A percentile compares a stretch with the other conserved stretches of the same genome.
Evolutionary conservation across 2,329 filamentous ascomycete species (phyloP).

Genomic region (Pyricularia pennisetigena): DNA sequence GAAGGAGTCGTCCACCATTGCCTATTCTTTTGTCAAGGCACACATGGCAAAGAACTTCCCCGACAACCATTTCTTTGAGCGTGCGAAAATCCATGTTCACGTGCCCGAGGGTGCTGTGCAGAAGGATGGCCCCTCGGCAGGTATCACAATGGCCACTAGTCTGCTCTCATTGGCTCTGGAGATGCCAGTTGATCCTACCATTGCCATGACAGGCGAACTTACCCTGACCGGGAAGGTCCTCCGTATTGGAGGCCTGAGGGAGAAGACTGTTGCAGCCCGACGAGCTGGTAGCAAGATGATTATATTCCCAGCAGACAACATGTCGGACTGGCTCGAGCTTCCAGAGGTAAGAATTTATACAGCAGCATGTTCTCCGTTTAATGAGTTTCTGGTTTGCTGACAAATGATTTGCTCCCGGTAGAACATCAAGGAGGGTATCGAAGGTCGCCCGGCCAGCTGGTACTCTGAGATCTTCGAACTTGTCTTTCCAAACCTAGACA

Average conservation of each 20-base stretch:
- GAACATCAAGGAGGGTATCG: conserved; percentile 97
- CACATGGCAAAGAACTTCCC: conserved; percentile 77
- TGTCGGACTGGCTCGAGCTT: conserved; percentile 94
- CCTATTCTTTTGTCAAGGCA: conserved; percentile 91
- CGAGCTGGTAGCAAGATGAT: conserved; percentile 87
- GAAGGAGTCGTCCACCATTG: conserved; percentile 94
- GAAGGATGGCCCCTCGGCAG: conserved; percentile 88
- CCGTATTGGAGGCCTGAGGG: conserved; percentile 83
- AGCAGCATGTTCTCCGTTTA: not conserved
- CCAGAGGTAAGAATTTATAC: conserved; percentile 68
- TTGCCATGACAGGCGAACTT: conserved; percentile 96
- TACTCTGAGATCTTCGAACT: conserved; percentile 89
- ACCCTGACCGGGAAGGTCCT: conserved; percentile 96
- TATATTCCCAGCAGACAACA: conserved; percentile 90
- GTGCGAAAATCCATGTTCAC: conserved; percentile 89
- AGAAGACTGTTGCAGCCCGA: conserved; percentile 94
- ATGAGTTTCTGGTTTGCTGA: not conserved
- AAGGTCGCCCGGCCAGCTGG: conserved; percentile 86
- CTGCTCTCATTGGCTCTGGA: conserved; percentile 79
- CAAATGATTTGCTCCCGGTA: conserved; percentile 25
- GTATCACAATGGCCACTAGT: conserved; percentile 97
- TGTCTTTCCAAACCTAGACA: conserved; percentile 76
- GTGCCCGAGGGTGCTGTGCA: conserved; percentile 93
- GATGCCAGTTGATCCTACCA: conserved; percentile 66
- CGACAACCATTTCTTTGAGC: conserved; percentile 91